Conservation (phyloP, 805 yeast species). For the Metschnikowia lunata region DNA sequence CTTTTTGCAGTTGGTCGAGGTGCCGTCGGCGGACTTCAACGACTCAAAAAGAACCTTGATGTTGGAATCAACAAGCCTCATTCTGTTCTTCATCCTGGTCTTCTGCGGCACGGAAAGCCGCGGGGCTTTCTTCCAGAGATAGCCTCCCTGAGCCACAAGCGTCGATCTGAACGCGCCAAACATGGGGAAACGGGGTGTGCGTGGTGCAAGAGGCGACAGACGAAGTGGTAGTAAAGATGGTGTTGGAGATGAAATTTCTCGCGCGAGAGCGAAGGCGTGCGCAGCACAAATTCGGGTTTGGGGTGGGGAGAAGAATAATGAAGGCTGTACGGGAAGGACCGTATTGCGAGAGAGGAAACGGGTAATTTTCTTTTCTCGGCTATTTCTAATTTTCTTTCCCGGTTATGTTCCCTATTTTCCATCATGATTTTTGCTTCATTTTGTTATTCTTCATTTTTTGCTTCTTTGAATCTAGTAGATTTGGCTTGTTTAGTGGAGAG, state of each 20-base stretch:
- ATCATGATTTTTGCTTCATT: too few relatives aligned
- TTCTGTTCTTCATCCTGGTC: conserved; percentile 75
- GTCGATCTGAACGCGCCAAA: conserved; percentile 72
- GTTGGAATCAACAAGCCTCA: conserved; percentile 76
- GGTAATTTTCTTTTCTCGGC: too few relatives aligned
- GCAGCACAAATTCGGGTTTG: not conserved
- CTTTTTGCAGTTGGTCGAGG: conserved; percentile 33
- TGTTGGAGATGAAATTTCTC: not conserved
- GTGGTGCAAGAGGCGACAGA: not conserved
- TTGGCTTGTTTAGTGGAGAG: too few relatives aligned
- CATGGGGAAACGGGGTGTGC: conserved; percentile 32
- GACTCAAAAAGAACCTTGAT: conserved; percentile 57
- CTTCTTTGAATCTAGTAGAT: too few relatives aligned
- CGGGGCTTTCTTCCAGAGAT: conserved; percentile 54
- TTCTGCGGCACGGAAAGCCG: conserved; percentile 73
- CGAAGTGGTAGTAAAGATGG: not conserved
- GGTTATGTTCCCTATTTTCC: too few relatives aligned
- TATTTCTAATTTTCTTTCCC: too few relatives aligned
- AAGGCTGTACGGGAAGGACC: too few relatives aligned
- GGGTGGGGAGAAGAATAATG: not conserved
- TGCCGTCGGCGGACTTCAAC: conserved; percentile 21
- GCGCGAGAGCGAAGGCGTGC: conserved; percentile 1
- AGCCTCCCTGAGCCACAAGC: conserved; percentile 59
- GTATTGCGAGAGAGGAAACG: too few relatives aligned
- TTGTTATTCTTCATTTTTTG: too few relatives aligned